phyloP scores from a whole-genome alignment of 1,284 basidiomycete genomes.

The Pascua guehoae region DNA sequence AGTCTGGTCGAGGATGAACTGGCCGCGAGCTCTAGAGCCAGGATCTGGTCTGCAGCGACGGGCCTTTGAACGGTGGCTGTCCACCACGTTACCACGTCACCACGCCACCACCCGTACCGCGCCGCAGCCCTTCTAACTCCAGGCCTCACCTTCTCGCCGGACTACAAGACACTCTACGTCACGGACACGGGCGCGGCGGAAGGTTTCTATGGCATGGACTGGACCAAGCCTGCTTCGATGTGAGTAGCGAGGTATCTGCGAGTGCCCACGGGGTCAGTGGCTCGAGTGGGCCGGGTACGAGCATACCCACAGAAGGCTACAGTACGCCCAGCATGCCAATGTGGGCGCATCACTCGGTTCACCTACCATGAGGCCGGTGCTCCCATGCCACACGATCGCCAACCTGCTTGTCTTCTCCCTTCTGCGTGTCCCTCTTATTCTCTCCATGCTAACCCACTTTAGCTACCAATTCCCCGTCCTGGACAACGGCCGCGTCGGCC shows the following conservation, averaged over 20 bases:
- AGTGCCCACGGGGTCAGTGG: too few relatives aligned
- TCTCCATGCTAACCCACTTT: not conserved
- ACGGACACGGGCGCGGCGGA: conserved; percentile 15
- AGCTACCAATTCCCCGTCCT: conserved; percentile 54
- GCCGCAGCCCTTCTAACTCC: not conserved
- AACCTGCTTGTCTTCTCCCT: not conserved
- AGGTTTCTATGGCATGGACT: conserved; percentile 59
- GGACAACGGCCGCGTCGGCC: conserved; percentile 58
- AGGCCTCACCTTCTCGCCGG: conserved; percentile 57
- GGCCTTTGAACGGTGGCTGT: too few relatives aligned
- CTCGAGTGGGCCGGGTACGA: too few relatives aligned
- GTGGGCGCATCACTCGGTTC: too few relatives aligned
- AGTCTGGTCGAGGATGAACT: too few relatives aligned
- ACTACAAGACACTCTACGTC: conserved; percentile 65
- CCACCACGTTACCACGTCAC: too few relatives aligned
- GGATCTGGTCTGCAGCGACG: too few relatives aligned
- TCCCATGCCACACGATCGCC: not conserved
- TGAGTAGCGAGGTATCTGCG: conserved; percentile 39
- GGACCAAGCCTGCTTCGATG: conserved; percentile 66
- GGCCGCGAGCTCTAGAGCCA: too few relatives aligned
- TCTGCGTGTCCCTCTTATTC: not conserved
- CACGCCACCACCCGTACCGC: too few relatives aligned
- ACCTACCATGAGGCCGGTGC: too few relatives aligned
- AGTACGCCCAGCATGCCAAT: too few relatives aligned
- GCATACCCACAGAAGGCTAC: too few relatives aligned